phyloP scores from a whole-genome alignment of 1,139 yeast species.

The Meyerozyma elateridarum region DNA sequence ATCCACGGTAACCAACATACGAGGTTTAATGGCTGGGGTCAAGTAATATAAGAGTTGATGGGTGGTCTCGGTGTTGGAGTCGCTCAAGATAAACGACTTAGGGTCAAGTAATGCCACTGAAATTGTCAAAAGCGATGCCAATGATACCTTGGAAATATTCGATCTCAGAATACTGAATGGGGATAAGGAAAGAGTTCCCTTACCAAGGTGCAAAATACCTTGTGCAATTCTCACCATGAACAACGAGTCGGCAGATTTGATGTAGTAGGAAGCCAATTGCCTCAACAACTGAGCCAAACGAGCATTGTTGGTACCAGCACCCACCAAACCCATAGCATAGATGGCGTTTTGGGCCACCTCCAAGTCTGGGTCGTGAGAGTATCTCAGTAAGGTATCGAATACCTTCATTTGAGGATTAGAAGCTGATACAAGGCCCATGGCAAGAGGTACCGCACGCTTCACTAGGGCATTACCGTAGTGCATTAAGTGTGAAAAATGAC shows the following conservation, averaged over 20 bases:
- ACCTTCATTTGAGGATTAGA: constrained; percentile 97
- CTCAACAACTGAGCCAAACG: constrained; percentile 93
- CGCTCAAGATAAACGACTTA: constrained; percentile 54
- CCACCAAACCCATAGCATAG: constrained; percentile 95
- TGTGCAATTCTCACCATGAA: constrained; percentile 94
- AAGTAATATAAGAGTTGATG: constrained; percentile 77
- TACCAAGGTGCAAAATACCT: constrained; percentile 92
- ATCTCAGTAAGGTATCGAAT: constrained; percentile 91
- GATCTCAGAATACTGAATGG: constrained; percentile 91
- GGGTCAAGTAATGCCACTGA: constrained; percentile 86
- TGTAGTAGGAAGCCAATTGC: constrained; percentile 90
- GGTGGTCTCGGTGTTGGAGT: constrained; percentile 53
- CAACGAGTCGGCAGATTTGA: constrained; percentile 83
- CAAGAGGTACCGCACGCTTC: constrained; percentile 93
- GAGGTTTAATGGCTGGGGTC: constrained; percentile 87
- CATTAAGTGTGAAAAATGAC: constrained; percentile 96
- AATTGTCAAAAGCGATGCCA: constrained; percentile 86
- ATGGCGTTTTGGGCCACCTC: constrained; percentile 95
- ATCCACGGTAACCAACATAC: constrained; percentile 89
- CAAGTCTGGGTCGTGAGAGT: constrained; percentile 91
- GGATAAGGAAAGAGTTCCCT: constrained; percentile 85
- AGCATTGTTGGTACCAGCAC: constrained; percentile 98
- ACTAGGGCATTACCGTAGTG: constrained; percentile 94
- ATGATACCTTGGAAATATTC: constrained; percentile 79
- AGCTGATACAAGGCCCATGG: constrained; percentile 91